Conservation (phyloP, 345 rosid genomes). For the Linum tenue region DNA sequence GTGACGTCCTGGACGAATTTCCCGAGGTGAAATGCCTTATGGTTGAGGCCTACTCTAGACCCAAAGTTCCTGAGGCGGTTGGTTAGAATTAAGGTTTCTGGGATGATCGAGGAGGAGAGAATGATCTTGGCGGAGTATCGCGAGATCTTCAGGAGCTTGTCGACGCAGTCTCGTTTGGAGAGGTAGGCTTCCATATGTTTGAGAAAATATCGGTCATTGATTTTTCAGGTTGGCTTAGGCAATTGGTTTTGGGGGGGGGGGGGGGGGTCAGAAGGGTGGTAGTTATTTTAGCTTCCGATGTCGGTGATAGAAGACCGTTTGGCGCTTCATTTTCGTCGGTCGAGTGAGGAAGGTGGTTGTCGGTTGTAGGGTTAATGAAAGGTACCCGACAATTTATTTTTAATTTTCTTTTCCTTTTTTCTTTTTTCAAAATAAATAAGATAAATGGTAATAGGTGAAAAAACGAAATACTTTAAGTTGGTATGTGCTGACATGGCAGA, state of each 20-base stretch:
- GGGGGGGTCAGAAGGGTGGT: neutral
- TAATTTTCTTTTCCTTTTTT: too few relatives aligned
- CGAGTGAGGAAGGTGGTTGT: slow-evolving; percentile 9
- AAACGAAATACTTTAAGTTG: too few relatives aligned
- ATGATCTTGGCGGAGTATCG: slow-evolving; percentile 80
- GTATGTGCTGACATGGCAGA: too few relatives aligned
- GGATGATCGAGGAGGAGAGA: slow-evolving; percentile 48
- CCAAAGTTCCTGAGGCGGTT: slow-evolving; percentile 63
- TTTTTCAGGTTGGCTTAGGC: slow-evolving; percentile 1
- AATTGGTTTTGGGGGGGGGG: slow-evolving; percentile 6
- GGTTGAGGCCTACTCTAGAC: slow-evolving; percentile 83
- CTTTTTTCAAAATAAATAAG: too few relatives aligned
- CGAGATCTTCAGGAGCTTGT: slow-evolving; percentile 82
- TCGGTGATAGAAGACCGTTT: too few relatives aligned
- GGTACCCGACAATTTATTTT: too few relatives aligned
- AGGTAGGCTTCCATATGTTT: slow-evolving; percentile 71
- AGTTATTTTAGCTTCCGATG: neutral
- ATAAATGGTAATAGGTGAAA: too few relatives aligned
- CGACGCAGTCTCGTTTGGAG: slow-evolving; percentile 74
- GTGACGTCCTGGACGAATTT: slow-evolving; percentile 77
- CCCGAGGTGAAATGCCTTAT: slow-evolving; percentile 87
- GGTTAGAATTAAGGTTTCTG: slow-evolving; percentile 34
- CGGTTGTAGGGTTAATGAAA: neutral
- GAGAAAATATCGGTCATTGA: slow-evolving; percentile 36
- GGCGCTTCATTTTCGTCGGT: too few relatives aligned